Percentiles rank a stretch among this genome's conserved stretches.
Conservation (phyloP, 352 stramenopile species). For the Stramenopiles sp. region DNA sequence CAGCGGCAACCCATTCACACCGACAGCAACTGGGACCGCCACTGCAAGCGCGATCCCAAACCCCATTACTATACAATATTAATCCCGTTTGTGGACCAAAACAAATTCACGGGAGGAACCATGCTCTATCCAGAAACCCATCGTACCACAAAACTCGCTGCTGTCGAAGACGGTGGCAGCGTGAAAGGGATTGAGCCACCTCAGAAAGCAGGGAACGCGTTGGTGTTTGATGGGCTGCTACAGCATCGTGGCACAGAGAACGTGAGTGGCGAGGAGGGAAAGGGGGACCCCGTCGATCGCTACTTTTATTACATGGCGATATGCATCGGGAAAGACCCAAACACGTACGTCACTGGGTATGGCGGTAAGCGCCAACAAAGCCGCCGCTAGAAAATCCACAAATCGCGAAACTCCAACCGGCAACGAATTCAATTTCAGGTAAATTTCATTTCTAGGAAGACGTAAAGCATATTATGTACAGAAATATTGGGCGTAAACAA, state of each 20-base stretch:
- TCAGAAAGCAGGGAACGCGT: neutral
- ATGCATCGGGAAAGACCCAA: neutral
- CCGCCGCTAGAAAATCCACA: neutral
- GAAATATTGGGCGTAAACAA: too few relatives aligned
- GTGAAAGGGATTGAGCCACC: neutral
- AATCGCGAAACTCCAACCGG: too few relatives aligned
- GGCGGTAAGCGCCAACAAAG: neutral
- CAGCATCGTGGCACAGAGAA: neutral
- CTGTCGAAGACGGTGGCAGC: neutral
- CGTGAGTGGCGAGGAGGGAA: neutral
- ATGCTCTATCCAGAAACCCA: neutral
- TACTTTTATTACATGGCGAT: constrained; percentile 7
- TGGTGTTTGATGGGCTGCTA: neutral
- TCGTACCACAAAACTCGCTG: neutral
- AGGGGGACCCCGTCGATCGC: neutral
- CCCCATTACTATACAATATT: constrained; percentile 2
- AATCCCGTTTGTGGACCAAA: neutral
- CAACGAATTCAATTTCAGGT: too few relatives aligned
- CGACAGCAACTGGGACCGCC: neutral
- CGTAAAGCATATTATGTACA: too few relatives aligned
- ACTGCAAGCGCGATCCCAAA: neutral
- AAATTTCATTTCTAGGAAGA: too few relatives aligned
- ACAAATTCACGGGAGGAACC: neutral
- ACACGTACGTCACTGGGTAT: neutral
- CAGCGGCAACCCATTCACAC: neutral